Evolutionary conservation across 148 eudicot genomes (phyloP).

Genomic region (Selenicereus undatus): DNA sequence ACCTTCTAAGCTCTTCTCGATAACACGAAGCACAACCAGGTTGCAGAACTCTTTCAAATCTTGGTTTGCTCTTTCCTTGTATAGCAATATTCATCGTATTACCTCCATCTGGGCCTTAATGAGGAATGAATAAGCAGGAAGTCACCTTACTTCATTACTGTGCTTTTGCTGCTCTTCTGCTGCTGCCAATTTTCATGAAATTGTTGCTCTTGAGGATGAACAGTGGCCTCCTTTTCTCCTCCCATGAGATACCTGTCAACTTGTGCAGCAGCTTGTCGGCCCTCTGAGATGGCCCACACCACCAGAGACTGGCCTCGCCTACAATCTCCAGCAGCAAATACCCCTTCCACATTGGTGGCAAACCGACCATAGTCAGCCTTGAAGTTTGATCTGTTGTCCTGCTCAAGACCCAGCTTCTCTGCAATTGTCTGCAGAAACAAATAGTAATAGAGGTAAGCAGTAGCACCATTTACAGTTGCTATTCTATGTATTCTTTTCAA

Average conservation of each 20-base stretch:
- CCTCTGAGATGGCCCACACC: constrained; percentile 96
- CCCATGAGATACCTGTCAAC: constrained; percentile 74
- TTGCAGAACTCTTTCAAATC: neutral
- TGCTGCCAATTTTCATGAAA: constrained; percentile 26
- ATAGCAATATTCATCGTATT: neutral
- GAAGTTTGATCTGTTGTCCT: constrained; percentile 84
- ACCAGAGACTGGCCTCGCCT: constrained; percentile 96
- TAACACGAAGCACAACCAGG: neutral
- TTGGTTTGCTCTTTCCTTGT: neutral
- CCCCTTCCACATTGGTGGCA: constrained; percentile 76
- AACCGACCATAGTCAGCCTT: constrained; percentile 72
- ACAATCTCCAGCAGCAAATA: constrained; percentile 96
- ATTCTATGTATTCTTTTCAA: neutral
- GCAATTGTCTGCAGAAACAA: constrained; percentile 45
- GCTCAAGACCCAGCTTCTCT: constrained; percentile 79
- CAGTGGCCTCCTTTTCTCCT: constrained; percentile 30
- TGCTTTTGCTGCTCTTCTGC: constrained; percentile 28
- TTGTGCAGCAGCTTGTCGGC: constrained; percentile 86
- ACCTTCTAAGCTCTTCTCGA: neutral
- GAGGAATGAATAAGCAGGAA: neutral
- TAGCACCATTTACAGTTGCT: neutral
- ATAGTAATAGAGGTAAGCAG: constrained; percentile 16
- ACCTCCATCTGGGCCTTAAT: neutral
- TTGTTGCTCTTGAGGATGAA: constrained; percentile 23
- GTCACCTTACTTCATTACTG: constrained; percentile 21